Conservation (phyloP, 371 early-diverging fungal species). For the Nematocida ausubeli region DNA sequence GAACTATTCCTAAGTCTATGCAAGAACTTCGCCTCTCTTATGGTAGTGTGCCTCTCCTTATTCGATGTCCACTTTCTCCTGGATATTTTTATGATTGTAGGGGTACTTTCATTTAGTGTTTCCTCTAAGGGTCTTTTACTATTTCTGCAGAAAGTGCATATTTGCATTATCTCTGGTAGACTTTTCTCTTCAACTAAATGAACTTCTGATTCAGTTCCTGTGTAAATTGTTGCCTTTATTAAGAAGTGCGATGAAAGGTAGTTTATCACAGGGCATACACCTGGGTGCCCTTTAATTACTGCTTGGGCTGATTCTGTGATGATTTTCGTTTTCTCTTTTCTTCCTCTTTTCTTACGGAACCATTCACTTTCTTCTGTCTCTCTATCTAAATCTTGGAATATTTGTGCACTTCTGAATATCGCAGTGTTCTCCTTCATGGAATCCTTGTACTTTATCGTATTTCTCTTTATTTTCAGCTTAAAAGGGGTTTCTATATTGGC, state of each 20-base stretch:
- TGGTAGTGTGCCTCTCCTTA: slow-evolving; percentile 35
- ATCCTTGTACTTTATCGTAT: slow-evolving; percentile 5
- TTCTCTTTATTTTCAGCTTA: slow-evolving; percentile 30
- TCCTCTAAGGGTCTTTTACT: too few species aligned
- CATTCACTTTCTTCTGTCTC: slow-evolving; percentile 35
- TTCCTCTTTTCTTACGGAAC: slow-evolving; percentile 45
- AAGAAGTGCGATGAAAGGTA: slow-evolving; percentile 22
- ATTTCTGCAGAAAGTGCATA: not conserved
- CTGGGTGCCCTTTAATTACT: not conserved
- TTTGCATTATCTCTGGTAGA: not conserved
- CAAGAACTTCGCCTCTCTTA: slow-evolving; percentile 59
- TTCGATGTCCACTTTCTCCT: slow-evolving; percentile 32
- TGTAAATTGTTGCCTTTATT: not conserved
- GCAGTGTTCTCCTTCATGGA: not conserved
- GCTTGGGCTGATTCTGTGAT: not conserved
- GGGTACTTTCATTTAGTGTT: not conserved
- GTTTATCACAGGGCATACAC: slow-evolving; percentile 21
- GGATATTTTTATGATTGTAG: slow-evolving; percentile 51
- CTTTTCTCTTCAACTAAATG: slow-evolving; percentile 11
- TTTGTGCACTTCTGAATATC: not conserved
- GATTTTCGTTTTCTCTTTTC: slow-evolving; percentile 21
- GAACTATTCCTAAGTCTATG: slow-evolving; percentile 12
- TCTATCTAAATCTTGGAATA: not conserved
- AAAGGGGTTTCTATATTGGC: slow-evolving; percentile 47
- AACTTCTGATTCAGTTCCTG: slow-evolving; percentile 15